Conservation (phyloP, 1,284 basidiomycete species). For the Papiliotrema terrestris region DNA sequence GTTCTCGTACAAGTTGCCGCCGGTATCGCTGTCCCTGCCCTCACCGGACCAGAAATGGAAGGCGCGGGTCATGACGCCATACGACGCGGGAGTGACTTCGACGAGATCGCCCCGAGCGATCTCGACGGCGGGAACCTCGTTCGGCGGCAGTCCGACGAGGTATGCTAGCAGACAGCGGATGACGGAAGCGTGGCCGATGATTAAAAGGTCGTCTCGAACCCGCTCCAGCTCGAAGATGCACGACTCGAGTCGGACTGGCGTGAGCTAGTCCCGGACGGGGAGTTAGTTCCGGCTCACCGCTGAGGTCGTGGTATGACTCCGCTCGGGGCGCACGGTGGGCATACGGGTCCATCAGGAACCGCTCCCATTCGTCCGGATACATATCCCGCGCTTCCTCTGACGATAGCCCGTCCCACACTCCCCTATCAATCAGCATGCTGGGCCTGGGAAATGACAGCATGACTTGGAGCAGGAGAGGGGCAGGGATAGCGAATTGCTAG, state of each 20-base stretch:
- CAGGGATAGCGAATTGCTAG: too few species aligned
- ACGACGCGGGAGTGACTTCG: slow-evolving; percentile 83
- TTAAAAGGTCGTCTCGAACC: slow-evolving; percentile 70
- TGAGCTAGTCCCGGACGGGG: neutral
- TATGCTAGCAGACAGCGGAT: slow-evolving; percentile 91
- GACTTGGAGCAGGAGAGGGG: too few species aligned
- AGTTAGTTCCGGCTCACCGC: slow-evolving; percentile 53
- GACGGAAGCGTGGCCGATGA: slow-evolving; percentile 88
- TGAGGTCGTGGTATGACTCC: slow-evolving; percentile 88
- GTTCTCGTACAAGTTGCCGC: slow-evolving; percentile 50
- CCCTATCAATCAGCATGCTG: slow-evolving; percentile 36
- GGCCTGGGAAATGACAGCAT: too few species aligned
- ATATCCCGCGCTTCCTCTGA: slow-evolving; percentile 83
- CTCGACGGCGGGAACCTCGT: slow-evolving; percentile 94
- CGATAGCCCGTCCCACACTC: slow-evolving; percentile 91
- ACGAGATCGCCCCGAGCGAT: slow-evolving; percentile 85
- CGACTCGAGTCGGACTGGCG: slow-evolving; percentile 69
- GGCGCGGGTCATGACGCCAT: slow-evolving; percentile 80
- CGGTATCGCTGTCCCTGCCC: slow-evolving; percentile 43
- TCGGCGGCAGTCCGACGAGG: slow-evolving; percentile 89
- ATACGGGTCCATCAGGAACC: slow-evolving; percentile 90
- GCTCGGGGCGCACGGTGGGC: slow-evolving; percentile 86
- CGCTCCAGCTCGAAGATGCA: slow-evolving; percentile 79
- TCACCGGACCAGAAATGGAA: slow-evolving; percentile 75
- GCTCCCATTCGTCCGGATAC: slow-evolving; percentile 91